These are phyloP conservation scores for Phytophthora hybrid DNA, from an alignment of 352 stramenopile species.

Conservation along the genomic window DNA sequence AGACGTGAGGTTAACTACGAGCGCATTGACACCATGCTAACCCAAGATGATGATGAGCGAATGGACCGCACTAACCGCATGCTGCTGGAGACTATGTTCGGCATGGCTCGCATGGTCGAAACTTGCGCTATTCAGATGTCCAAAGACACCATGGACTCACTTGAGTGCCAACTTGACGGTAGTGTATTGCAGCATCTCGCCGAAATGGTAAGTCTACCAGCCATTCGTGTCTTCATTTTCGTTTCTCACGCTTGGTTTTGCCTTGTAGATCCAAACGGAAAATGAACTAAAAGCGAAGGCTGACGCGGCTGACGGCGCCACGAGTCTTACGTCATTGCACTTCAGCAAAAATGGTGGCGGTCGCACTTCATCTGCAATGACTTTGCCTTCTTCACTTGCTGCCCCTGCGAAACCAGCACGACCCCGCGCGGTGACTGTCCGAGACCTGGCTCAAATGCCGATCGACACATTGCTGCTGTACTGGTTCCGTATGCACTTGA, in stretches of 20 bases:
- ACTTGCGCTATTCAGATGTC: constrained; percentile 85
- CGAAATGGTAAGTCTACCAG: constrained; percentile 53
- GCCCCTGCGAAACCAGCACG: constrained; percentile 19
- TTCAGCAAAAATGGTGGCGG: constrained; percentile 28
- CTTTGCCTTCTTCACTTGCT: constrained; percentile 30
- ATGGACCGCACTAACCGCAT: constrained; percentile 78
- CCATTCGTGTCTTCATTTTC: neutral
- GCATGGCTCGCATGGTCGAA: constrained; percentile 88
- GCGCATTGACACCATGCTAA: constrained; percentile 60
- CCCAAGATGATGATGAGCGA: constrained; percentile 65
- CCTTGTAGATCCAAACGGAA: constrained; percentile 58
- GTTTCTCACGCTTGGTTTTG: neutral
- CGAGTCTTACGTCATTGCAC: constrained; percentile 20
- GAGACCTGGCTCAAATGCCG: constrained; percentile 73
- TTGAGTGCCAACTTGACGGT: constrained; percentile 81
- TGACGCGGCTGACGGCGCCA: constrained; percentile 30
- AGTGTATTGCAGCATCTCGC: constrained; percentile 63
- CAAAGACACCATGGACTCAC: constrained; percentile 84
- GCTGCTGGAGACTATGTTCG: constrained; percentile 84
- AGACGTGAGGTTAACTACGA: constrained; percentile 55
- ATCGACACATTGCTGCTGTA: constrained; percentile 77
- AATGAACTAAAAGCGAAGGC: constrained; percentile 64
- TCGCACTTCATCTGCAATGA: constrained; percentile 29
- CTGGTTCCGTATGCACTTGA: constrained; percentile 83
- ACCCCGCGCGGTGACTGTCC: constrained; percentile 54